phyloP scores from a whole-genome alignment of 345 rosid species.

The Trapa bicornis region DNA sequence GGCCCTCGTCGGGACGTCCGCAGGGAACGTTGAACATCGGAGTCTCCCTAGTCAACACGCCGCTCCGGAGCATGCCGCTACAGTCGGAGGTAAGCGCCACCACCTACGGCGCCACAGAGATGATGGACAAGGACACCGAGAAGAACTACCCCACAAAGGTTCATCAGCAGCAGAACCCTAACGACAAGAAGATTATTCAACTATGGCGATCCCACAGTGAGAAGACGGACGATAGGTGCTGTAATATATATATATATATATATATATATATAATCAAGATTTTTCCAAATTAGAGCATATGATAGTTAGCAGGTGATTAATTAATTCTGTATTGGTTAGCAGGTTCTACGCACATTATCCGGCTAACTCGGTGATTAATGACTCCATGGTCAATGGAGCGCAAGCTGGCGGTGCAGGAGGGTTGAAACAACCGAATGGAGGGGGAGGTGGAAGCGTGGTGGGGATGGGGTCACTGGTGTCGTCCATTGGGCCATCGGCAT shows the following conservation, averaged over 20 bases:
- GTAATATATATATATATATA: neutral
- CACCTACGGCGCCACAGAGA: slow-evolving; percentile 9
- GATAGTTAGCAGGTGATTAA: too few relatives aligned
- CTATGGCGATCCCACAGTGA: slow-evolving; percentile 60
- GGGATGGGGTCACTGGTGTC: slow-evolving; percentile 14
- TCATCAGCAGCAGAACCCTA: neutral
- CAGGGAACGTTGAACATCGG: slow-evolving; percentile 74
- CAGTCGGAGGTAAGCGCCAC: slow-evolving; percentile 31
- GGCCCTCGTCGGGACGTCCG: slow-evolving; percentile 66
- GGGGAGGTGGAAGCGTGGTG: slow-evolving; percentile 20
- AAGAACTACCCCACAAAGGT: neutral
- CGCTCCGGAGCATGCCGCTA: slow-evolving; percentile 76
- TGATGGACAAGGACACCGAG: neutral
- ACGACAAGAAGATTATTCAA: slow-evolving; percentile 13
- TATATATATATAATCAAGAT: too few relatives aligned
- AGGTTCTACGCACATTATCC: slow-evolving; percentile 8
- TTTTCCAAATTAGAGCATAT: too few relatives aligned
- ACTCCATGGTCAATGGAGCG: slow-evolving; percentile 3
- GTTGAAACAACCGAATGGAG: slow-evolving; percentile 5
- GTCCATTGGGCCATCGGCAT: slow-evolving; percentile 89
- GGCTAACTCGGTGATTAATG: slow-evolving; percentile 7
- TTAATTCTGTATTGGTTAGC: neutral
- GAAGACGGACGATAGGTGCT: slow-evolving; percentile 19
- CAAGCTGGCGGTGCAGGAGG: slow-evolving; percentile 4
- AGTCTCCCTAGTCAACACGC: slow-evolving; percentile 49